Conservation (phyloP, 2,329 filamentous ascomycete species). For the Zasmidium citrigriseum region DNA sequence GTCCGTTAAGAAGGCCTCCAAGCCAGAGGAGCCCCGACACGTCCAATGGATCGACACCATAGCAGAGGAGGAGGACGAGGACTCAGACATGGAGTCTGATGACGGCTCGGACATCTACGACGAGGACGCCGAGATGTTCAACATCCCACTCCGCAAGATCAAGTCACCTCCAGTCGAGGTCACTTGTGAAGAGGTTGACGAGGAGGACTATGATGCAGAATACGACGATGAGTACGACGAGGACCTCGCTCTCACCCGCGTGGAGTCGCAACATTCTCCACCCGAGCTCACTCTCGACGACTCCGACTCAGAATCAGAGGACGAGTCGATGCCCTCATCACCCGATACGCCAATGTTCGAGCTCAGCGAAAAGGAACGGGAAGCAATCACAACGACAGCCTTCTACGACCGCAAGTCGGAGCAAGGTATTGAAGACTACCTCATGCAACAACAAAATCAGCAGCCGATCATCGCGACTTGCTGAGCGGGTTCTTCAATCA, state of each 20-base stretch:
- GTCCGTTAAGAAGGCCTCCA: constrained; percentile 76
- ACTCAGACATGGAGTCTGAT: constrained; percentile 50
- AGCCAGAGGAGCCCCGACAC: constrained; percentile 64
- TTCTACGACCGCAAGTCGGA: constrained; percentile 42
- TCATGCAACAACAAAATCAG: constrained; percentile 40
- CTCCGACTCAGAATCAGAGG: constrained; percentile 44
- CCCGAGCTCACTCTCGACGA: constrained; percentile 53
- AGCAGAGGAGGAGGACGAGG: constrained; percentile 73
- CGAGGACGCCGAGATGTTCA: constrained; percentile 48
- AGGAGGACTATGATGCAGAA: constrained; percentile 41
- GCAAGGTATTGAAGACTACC: constrained; percentile 29
- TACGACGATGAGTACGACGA: constrained; percentile 50
- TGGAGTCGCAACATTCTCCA: constrained; percentile 45
- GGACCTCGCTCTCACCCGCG: constrained; percentile 45
- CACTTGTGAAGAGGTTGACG: constrained; percentile 45
- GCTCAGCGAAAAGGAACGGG: constrained; percentile 47
- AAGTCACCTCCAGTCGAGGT: constrained; percentile 43
- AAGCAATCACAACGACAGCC: constrained; percentile 47
- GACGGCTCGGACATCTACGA: constrained; percentile 58
- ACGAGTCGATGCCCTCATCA: constrained; percentile 50
- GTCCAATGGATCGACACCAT: constrained; percentile 86
- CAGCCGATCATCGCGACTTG: constrained; percentile 43
- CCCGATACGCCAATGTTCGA: constrained; percentile 48
- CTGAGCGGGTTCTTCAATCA: constrained; percentile 34
- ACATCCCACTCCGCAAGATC: constrained; percentile 41